Evolutionary conservation across 176 grass and related monocot species (phyloP).

Genomic region (Pontederia crassipes): DNA sequence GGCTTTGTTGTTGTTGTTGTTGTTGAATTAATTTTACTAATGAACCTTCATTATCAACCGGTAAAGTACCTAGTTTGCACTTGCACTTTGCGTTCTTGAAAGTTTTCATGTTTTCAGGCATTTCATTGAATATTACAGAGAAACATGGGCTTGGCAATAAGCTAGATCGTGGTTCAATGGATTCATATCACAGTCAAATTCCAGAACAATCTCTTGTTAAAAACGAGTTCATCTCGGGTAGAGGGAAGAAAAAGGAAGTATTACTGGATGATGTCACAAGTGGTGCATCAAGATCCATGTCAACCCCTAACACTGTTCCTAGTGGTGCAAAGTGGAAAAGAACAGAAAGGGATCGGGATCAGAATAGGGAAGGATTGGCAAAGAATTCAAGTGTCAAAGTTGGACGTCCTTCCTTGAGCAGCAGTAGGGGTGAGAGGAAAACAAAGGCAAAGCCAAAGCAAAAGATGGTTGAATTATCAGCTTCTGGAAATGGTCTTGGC

Average conservation of each 20-base stretch:
- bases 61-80: neutral
- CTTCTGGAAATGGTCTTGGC: constrained; percentile 49
- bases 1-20: no score
- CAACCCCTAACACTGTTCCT: constrained; percentile 14
- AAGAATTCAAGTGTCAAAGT: constrained; percentile 46
- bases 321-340: constrained; percentile 71
- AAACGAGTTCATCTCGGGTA: constrained; percentile 3
- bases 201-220: constrained; percentile 14
- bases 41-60: no score
- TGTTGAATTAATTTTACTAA: no score
- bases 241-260: constrained; percentile 28
- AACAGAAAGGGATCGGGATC: constrained; percentile 44
- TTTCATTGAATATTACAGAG: constrained; percentile 23
- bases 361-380: constrained; percentile 42
- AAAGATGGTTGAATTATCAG: constrained; percentile 62
- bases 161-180: constrained; percentile 36
- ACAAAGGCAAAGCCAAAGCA: constrained; percentile 78
- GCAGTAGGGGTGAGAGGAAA: constrained; percentile 61
- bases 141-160: constrained; percentile 35
- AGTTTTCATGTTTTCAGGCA: constrained; percentile 1
- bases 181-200: constrained; percentile 31
- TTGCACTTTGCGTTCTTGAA: neutral
- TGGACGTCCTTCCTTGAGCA: constrained; percentile 50
- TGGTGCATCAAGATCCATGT: constrained; percentile 13
- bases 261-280: constrained; percentile 30